These are phyloP conservation scores for Colletotrichum aenigma DNA, from an alignment of 2,329 filamentous ascomycete species.

Conservation along the genomic window DNA sequence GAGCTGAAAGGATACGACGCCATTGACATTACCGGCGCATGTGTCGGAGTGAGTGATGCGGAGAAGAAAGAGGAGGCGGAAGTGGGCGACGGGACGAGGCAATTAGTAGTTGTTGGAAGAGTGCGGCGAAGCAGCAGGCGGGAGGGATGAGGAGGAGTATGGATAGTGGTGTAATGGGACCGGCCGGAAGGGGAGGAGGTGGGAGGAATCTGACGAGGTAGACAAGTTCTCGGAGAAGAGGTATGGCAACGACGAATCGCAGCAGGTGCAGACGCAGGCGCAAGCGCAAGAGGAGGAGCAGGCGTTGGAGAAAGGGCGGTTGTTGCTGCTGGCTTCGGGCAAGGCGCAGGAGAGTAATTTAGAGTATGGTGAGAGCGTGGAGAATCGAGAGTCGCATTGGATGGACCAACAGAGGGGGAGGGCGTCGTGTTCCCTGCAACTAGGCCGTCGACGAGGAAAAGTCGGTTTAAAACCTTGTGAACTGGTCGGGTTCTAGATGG, in stretches of 20 bases:
- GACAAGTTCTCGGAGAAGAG: background rate
- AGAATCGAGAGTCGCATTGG: constrained; percentile 13
- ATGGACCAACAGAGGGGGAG: constrained; percentile 15
- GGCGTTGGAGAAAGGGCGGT: background rate
- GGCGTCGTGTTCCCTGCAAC: constrained; percentile 17
- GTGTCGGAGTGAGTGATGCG: constrained; percentile 18
- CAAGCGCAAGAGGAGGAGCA: background rate
- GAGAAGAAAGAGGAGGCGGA: constrained; percentile 21
- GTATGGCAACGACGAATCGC: background rate
- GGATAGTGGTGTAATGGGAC: constrained; percentile 16
- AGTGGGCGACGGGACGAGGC: constrained; percentile 17
- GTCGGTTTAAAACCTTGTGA: constrained; percentile 33
- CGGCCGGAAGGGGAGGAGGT: constrained; percentile 2
- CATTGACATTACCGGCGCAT: constrained; percentile 23
- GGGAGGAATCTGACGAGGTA: background rate
- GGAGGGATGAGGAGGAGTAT: background rate
- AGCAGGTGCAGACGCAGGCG: background rate
- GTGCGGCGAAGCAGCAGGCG: constrained; percentile 5
- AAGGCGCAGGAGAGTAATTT: constrained; percentile 18
- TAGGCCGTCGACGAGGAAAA: constrained; percentile 33
- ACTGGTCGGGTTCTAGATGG: constrained; percentile 9
- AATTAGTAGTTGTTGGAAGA: constrained; percentile 20
- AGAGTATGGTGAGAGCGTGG: constrained; percentile 20
- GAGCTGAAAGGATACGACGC: constrained; percentile 44
- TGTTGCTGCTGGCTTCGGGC: background rate